Conservation (phyloP, 208 protist genomes). For the Willaertia magna region DNA sequence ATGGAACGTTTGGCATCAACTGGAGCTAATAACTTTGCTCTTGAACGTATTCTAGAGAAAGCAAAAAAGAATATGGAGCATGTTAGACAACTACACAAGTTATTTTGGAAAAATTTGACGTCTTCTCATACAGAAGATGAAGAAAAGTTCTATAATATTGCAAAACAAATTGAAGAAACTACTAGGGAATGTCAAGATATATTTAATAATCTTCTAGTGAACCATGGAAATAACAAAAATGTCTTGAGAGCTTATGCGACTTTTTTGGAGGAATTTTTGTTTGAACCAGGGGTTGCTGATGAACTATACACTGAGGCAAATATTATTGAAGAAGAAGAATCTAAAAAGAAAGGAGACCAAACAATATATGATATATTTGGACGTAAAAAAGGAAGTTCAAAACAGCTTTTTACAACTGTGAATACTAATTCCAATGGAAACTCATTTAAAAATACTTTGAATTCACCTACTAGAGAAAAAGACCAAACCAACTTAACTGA, state of each 20-base stretch:
- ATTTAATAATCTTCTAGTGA: neutral
- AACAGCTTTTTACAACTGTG: neutral
- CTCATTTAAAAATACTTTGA: neutral
- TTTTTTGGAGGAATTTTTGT: neutral
- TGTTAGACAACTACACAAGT: neutral
- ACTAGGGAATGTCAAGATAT: neutral
- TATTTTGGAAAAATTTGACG: neutral
- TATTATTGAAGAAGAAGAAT: neutral
- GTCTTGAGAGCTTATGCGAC: neutral
- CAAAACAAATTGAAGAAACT: neutral
- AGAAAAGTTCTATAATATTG: neutral
- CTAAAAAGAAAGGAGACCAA: neutral
- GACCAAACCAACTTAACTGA: too few relatives aligned
- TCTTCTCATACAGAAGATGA: neutral
- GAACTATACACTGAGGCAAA: neutral
- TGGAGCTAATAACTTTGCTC: neutral
- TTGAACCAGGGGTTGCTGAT: neutral
- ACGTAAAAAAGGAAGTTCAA: neutral
- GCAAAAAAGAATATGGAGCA: neutral
- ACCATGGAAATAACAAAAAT: neutral
- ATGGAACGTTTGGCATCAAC: neutral
- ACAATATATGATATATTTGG: neutral
- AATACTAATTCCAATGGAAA: neutral
- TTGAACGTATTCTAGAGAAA: neutral
- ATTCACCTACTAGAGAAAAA: too few relatives aligned